phyloP scores from a whole-genome alignment of 208 protist genomes.

The Trypanosoma boissoni region DNA sequence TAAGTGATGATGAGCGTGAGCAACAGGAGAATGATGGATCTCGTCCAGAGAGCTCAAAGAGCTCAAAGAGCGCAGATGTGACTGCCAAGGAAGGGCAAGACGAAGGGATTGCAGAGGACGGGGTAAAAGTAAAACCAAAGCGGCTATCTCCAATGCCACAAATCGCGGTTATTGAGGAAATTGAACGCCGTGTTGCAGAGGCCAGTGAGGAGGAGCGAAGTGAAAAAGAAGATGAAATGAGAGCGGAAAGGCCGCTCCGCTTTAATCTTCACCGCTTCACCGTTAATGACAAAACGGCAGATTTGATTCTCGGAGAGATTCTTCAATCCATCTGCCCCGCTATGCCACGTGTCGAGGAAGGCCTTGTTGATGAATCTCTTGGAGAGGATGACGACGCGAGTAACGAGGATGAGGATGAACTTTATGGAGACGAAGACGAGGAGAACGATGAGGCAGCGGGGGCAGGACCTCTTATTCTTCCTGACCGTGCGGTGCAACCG shows the following conservation, averaged over 20 bases:
- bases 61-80: background rate
- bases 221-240: too few species aligned
- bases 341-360: conserved; percentile 47
- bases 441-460: conserved; percentile 9
- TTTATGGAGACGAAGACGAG: conserved; percentile 34
- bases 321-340: conserved; percentile 44
- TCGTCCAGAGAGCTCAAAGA: background rate
- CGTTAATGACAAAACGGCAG: conserved; percentile 37
- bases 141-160: conserved; percentile 5
- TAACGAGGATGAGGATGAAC: conserved; percentile 43
- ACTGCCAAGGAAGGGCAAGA: background rate
- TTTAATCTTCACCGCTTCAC: conserved; percentile 38
- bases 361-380: conserved; percentile 48
- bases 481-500: conserved; percentile 47
- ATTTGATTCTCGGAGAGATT: conserved; percentile 45
- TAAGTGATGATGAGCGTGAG: background rate
- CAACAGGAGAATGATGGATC: conserved; percentile 1
- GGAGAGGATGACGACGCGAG: conserved; percentile 52
- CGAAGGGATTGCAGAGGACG: background rate
- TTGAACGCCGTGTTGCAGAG: conserved; percentile 18
- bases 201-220: background rate
- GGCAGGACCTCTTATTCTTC: background rate
- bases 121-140: background rate
- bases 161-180: conserved; percentile 16
- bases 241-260: too few species aligned